These are phyloP conservation scores for Pelargonium australe DNA, from an alignment of 441 rosid species.

Conservation along the genomic window DNA sequence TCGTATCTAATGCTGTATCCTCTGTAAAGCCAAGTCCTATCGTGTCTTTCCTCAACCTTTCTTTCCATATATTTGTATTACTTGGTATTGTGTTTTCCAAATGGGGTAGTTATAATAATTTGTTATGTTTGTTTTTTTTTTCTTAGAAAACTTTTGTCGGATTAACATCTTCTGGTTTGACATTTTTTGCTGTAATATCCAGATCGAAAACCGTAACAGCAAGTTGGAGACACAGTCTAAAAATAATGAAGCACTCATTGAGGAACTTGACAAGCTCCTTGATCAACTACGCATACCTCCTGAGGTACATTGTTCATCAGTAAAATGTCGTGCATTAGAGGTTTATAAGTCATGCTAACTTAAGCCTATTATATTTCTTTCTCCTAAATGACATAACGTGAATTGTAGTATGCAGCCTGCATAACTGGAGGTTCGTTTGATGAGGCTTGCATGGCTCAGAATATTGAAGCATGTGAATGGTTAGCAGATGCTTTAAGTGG, in stretches of 20 bases:
- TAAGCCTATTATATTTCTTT: conserved; percentile 17
- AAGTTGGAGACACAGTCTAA: conserved; percentile 96
- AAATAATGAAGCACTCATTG: conserved; percentile 81
- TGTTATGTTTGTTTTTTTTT: background rate
- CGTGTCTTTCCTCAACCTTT: too few relatives aligned
- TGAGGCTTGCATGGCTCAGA: conserved; percentile 84
- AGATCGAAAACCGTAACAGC: conserved; percentile 97
- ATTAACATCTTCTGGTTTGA: conserved; percentile 11
- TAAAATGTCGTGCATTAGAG: conserved; percentile 6
- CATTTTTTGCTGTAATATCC: conserved; percentile 31
- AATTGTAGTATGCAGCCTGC: conserved; percentile 70
- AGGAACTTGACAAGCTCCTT: conserved; percentile 91
- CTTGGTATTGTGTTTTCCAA: conserved; percentile 7
- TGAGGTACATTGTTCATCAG: conserved; percentile 45
- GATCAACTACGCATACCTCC: conserved; percentile 84
- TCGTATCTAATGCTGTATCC: too few relatives aligned
- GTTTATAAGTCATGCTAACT: background rate
- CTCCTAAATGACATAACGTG: conserved; percentile 25
- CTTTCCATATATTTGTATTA: background rate
- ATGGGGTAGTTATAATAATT: background rate
- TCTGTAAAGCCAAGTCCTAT: too few relatives aligned
- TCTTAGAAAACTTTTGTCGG: conserved; percentile 6
- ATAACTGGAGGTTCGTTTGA: conserved; percentile 91
- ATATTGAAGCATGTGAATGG: conserved; percentile 99
- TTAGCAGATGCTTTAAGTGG: conserved; percentile 69